phyloP scores from a whole-genome alignment of 75 land plant genomes.

The Selaginella tamariscina region DNA sequence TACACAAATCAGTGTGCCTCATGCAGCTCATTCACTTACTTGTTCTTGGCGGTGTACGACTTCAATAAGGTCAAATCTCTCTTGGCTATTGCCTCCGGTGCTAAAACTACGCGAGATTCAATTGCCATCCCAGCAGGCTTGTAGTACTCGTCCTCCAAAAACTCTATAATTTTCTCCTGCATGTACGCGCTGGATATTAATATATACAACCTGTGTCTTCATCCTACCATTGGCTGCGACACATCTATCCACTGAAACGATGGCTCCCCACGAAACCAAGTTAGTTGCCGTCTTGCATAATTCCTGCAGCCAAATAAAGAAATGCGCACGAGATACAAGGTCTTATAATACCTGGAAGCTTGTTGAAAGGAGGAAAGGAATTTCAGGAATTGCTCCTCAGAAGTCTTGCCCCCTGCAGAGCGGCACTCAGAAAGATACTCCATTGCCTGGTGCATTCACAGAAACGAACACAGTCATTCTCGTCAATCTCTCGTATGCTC shows the following conservation, averaged over 20 bases:
- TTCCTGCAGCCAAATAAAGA: constrained; percentile 37
- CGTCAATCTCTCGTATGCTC: too few species aligned
- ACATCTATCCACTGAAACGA: constrained; percentile 91
- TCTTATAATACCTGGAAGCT: constrained; percentile 57
- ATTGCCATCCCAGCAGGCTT: constrained; percentile 20
- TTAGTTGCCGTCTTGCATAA: constrained; percentile 82
- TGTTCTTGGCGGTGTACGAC: constrained; percentile 43
- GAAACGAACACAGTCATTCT: neutral
- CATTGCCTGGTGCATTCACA: constrained; percentile 91
- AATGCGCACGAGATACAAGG: neutral
- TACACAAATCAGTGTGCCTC: neutral
- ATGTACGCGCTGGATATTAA: too few species aligned
- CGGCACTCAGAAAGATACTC: constrained; percentile 53
- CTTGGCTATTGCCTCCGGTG: constrained; percentile 23
- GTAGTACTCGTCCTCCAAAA: constrained; percentile 41
- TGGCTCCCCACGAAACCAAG: constrained; percentile 85
- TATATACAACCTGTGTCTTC: too few species aligned
- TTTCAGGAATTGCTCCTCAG: constrained; percentile 35
- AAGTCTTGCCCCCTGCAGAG: constrained; percentile 42
- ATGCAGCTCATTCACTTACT: constrained; percentile 25
- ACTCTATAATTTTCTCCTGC: constrained; percentile 48
- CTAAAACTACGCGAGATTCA: constrained; percentile 33
- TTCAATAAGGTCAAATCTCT: constrained; percentile 35
- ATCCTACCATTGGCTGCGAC: constrained; percentile 52
- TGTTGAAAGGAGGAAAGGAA: constrained; percentile 71